These are phyloP conservation scores for Camillea tinctor DNA, from an alignment of 2,329 filamentous ascomycete genomes.

Conservation along the genomic window DNA sequence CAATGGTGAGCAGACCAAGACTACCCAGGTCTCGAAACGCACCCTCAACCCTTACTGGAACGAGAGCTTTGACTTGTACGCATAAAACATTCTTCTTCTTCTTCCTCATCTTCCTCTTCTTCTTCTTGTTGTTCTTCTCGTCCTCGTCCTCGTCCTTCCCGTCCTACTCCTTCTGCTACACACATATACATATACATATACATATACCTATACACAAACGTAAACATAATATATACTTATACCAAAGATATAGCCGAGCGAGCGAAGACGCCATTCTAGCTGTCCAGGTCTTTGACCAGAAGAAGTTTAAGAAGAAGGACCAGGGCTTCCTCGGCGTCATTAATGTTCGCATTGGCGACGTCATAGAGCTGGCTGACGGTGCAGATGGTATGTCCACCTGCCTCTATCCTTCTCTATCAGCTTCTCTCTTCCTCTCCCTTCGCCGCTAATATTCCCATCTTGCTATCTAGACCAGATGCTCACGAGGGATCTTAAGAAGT, in stretches of 20 bases:
- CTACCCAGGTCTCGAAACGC: constrained; percentile 95
- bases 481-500: constrained; percentile 94
- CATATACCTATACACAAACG: constrained; percentile 24
- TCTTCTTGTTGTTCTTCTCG: too few species aligned
- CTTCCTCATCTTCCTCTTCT: constrained; percentile 11
- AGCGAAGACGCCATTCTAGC: constrained; percentile 96
- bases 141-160: too few species aligned
- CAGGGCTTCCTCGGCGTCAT: constrained; percentile 98
- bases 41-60: constrained; percentile 99
- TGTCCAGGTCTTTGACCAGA: constrained; percentile 98
- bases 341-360: constrained; percentile 92
- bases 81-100: constrained; percentile 11
- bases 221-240: constrained; percentile 1
- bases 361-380: constrained; percentile 84
- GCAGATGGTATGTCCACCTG: constrained; percentile 70
- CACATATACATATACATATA: too few species aligned
- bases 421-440: constrained; percentile 18
- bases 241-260: constrained; percentile 62
- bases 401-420: too few species aligned
- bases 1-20: constrained; percentile 96
- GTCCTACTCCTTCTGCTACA: too few species aligned
- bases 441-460: constrained; percentile 25
- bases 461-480: constrained; percentile 86
- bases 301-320: constrained; percentile 99
- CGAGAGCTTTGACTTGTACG: constrained; percentile 97